These are phyloP conservation scores for Starmerella khaoyaiensis DNA, from an alignment of 805 yeast genomes.

Conservation along the genomic window DNA sequence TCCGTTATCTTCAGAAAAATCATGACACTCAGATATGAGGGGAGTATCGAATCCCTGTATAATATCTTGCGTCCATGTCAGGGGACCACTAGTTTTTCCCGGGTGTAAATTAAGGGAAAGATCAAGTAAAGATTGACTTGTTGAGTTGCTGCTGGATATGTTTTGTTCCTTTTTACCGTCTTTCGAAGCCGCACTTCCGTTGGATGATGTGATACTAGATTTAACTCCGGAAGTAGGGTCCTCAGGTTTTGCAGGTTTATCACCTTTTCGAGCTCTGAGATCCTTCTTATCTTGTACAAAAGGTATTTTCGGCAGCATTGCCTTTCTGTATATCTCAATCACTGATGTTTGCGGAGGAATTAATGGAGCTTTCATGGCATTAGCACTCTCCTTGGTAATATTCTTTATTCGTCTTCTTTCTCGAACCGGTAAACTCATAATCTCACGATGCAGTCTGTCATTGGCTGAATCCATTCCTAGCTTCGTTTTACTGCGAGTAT, in stretches of 20 bases:
- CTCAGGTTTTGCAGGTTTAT: background rate
- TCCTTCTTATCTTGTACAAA: constrained; percentile 32
- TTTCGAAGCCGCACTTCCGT: background rate
- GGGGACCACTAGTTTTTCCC: constrained; percentile 21
- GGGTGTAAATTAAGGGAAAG: constrained; percentile 22
- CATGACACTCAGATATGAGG: constrained; percentile 60
- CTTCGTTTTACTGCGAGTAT: constrained; percentile 26
- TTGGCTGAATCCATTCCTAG: constrained; percentile 39
- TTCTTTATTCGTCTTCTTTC: constrained; percentile 77
- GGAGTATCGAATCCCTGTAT: constrained; percentile 75
- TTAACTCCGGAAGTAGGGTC: background rate
- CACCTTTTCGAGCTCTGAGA: background rate
- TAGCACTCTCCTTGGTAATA: constrained; percentile 60
- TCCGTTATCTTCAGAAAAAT: constrained; percentile 67
- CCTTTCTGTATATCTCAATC: constrained; percentile 31
- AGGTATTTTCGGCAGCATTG: constrained; percentile 75
- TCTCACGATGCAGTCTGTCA: constrained; percentile 73
- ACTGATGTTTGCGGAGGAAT: constrained; percentile 26
- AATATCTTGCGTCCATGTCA: constrained; percentile 85
- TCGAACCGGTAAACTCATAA: constrained; percentile 69
- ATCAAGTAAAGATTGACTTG: constrained; percentile 8
- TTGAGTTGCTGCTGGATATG: background rate
- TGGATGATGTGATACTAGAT: background rate
- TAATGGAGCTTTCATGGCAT: constrained; percentile 38
- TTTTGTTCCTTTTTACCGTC: background rate